Conservation (phyloP, 768 basidiomycete genomes). For the Lentinus brumalis region DNA sequence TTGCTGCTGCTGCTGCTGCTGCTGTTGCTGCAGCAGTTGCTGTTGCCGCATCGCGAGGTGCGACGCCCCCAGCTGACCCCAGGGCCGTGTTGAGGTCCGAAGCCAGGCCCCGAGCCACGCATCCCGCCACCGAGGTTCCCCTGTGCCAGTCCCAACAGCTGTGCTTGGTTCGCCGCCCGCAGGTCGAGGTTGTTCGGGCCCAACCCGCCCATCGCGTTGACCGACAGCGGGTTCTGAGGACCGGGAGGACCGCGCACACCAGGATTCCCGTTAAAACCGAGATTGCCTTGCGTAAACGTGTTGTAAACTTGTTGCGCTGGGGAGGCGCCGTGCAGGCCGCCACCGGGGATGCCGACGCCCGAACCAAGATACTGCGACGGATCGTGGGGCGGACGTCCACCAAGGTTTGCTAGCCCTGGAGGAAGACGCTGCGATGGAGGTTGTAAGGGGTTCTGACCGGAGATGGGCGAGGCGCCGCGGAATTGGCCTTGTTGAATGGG, state of each 20-base stretch:
- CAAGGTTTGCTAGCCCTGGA: constrained; percentile 80
- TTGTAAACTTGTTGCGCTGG: constrained; percentile 49
- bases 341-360: constrained; percentile 34
- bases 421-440: constrained; percentile 59
- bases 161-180: constrained; percentile 50
- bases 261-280: constrained; percentile 32
- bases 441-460: constrained; percentile 47
- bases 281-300: constrained; percentile 45
- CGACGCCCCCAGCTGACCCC: constrained; percentile 33
- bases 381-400: constrained; percentile 80
- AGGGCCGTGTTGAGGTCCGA: constrained; percentile 34
- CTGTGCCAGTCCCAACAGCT: constrained; percentile 47
- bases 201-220: constrained; percentile 53
- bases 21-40: constrained; percentile 43
- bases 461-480: constrained; percentile 70
- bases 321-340: constrained; percentile 48
- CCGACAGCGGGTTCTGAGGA: constrained; percentile 44
- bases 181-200: constrained; percentile 58
- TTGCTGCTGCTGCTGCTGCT: constrained; percentile 41
- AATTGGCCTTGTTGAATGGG: constrained; percentile 62
- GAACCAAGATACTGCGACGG: constrained; percentile 58
- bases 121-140: constrained; percentile 45
- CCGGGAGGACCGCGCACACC: constrained; percentile 56
- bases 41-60: constrained; percentile 50
- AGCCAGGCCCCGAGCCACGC: constrained; percentile 51